A percentile compares a stretch with the other conserved stretches of the same genome.
phyloP scores from a whole-genome alignment of 495 filamentous ascomycete genomes.

The Bacidia rubella region DNA sequence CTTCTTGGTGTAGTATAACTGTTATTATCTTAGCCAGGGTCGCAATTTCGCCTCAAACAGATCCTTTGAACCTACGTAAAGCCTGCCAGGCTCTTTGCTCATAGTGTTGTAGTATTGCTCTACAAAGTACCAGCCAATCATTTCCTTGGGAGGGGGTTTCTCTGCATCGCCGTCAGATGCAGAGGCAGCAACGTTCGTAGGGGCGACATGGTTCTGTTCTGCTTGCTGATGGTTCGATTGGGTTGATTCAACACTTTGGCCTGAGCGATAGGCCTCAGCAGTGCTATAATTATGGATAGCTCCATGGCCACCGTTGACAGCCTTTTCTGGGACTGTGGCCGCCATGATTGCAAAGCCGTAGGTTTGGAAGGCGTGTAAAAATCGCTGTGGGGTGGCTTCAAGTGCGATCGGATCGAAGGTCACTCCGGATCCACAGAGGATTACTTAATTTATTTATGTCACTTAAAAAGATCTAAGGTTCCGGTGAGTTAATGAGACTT shows the following conservation, averaged over 20 bases:
- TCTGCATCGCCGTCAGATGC: slow-evolving; percentile 31
- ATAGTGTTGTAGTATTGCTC: slow-evolving; percentile 98
- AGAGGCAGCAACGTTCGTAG: background rate
- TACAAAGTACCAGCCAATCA: slow-evolving; percentile 98
- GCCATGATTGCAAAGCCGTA: slow-evolving; percentile 10
- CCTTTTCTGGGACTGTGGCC: slow-evolving; percentile 4
- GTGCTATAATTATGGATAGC: slow-evolving; percentile 7
- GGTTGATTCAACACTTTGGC: slow-evolving; percentile 20
- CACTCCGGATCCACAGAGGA: too few relatives aligned
- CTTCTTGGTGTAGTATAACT: slow-evolving; percentile 71
- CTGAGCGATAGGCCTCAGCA: slow-evolving; percentile 28
- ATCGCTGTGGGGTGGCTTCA: background rate
- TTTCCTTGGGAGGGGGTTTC: slow-evolving; percentile 50
- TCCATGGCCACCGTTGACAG: slow-evolving; percentile 15
- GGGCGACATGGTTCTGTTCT: slow-evolving; percentile 5
- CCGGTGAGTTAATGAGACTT: background rate
- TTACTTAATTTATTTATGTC: too few relatives aligned
- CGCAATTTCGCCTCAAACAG: background rate
- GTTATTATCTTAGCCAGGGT: slow-evolving; percentile 10
- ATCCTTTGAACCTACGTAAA: slow-evolving; percentile 53
- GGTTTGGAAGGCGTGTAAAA: background rate
- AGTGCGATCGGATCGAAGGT: too few relatives aligned
- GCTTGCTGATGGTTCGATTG: background rate
- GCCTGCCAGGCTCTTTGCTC: slow-evolving; percentile 83
- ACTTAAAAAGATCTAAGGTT: background rate